phyloP scores from a whole-genome alignment of 208 protist genomes.

The Sergeia podlipaevii region DNA sequence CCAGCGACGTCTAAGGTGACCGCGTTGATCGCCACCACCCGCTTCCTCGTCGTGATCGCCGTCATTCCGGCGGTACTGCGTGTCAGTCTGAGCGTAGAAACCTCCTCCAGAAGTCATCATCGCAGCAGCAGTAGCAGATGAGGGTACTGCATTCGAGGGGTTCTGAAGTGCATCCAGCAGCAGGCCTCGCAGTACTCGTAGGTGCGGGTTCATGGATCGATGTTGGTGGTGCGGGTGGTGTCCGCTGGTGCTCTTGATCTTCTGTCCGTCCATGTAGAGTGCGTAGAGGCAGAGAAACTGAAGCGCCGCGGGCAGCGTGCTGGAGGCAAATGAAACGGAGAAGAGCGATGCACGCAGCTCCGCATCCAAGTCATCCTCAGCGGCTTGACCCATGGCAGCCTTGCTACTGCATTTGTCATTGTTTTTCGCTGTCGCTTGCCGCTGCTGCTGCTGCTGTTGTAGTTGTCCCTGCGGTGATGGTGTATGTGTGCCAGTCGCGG shows the following conservation, averaged over 20 bases:
- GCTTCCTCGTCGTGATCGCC: too few relatives aligned
- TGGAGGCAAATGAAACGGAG: conserved; percentile 18
- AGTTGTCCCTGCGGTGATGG: background rate
- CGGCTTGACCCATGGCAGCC: too few relatives aligned
- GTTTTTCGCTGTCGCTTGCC: too few relatives aligned
- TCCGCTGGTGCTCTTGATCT: conserved; percentile 26
- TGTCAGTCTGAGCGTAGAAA: background rate
- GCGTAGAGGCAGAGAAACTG: conserved; percentile 79
- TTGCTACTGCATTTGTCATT: too few relatives aligned
- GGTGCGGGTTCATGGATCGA: conserved; percentile 57
- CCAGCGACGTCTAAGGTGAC: too few relatives aligned
- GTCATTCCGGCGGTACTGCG: background rate
- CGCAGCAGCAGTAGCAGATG: background rate
- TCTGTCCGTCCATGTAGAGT: conserved; percentile 74
- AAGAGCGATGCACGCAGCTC: background rate
- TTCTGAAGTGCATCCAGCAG: conserved; percentile 59
- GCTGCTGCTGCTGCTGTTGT: too few relatives aligned
- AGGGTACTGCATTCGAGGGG: conserved; percentile 8
- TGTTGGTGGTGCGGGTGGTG: conserved; percentile 15
- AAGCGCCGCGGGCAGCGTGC: conserved; percentile 29
- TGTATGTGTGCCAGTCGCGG: too few relatives aligned
- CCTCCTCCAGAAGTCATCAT: background rate
- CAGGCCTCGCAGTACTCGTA: conserved; percentile 54
- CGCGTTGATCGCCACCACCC: too few relatives aligned
- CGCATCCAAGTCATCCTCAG: conserved; percentile 10